A percentile compares a stretch with the other conserved stretches of the same genome.
Conservation (phyloP, 129 eudicot species). For the Centella asiatica region DNA sequence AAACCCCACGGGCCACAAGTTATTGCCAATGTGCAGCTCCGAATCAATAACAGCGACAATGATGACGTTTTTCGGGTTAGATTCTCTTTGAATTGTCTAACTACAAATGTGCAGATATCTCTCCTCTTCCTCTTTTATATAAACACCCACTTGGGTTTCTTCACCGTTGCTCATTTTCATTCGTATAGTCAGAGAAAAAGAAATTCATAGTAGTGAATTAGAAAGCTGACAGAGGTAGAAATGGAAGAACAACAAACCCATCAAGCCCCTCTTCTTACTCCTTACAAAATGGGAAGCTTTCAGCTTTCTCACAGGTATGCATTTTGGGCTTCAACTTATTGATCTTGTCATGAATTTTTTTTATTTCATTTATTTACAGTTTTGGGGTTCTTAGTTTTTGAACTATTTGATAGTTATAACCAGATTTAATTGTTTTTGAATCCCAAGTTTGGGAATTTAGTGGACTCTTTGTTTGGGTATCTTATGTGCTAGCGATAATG, state of each 20-base stretch:
- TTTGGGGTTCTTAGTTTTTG: background rate
- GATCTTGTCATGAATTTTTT: background rate
- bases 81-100: no score
- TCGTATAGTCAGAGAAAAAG: background rate
- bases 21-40: no score
- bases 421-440: background rate
- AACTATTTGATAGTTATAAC: background rate
- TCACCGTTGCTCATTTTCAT: background rate
- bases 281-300: slow-evolving; percentile 1
- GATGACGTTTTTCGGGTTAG: no score
- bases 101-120: no score
- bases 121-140: background rate
- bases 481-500: no score
- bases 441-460: background rate
- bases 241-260: background rate
- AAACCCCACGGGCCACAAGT: no score
- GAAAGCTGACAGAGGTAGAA: background rate
- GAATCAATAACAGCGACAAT: no score
- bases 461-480: no score
- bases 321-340: background rate
- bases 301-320: slow-evolving; percentile 8
- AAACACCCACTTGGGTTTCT: background rate
- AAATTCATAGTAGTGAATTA: background rate
- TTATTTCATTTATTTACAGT: background rate
- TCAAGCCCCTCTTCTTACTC: slow-evolving; percentile 1